A percentile compares a stretch with the other conserved stretches of the same genome.
These are phyloP conservation scores for Pistacia atlantica DNA, from an alignment of 345 rosid genomes.

Conservation along the genomic window DNA sequence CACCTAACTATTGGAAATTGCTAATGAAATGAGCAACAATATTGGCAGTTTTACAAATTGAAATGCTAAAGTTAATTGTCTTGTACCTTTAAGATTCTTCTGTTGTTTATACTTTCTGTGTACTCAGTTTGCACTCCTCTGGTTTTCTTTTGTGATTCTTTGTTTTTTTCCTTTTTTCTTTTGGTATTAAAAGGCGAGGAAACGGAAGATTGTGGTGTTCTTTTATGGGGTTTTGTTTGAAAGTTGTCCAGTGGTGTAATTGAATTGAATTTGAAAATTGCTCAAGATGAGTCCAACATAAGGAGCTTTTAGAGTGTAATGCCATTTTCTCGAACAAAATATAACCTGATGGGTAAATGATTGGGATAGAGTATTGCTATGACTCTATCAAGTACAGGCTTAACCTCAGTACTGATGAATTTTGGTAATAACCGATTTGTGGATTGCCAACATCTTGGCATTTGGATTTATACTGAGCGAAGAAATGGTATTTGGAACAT, in stretches of 20 bases:
- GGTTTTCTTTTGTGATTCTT: not conserved
- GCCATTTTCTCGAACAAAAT: not conserved
- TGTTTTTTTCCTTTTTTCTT: not conserved
- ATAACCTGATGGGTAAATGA: slow-evolving; percentile 7
- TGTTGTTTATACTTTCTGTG: slow-evolving; percentile 1
- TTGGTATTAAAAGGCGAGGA: not conserved
- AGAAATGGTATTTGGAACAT: not conserved
- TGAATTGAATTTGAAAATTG: not conserved
- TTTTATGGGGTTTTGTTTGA: slow-evolving; percentile 5
- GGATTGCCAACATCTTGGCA: slow-evolving; percentile 5
- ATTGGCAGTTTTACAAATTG: slow-evolving; percentile 12
- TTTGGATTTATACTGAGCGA: not conserved
- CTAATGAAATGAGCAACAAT: slow-evolving; percentile 16
- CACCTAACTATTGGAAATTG: slow-evolving; percentile 26
- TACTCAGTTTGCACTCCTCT: not conserved
- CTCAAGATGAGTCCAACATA: not conserved
- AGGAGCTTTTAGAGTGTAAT: not conserved
- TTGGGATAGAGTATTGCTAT: not conserved
- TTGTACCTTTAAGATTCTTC: slow-evolving; percentile 13
- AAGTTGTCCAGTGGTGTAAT: not conserved
- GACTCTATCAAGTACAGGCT: slow-evolving; percentile 3
- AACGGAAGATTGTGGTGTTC: not conserved
- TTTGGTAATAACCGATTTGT: not conserved
- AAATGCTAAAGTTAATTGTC: not conserved
- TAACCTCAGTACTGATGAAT: not conserved